Percentiles rank a stretch among this genome's conserved stretches.
phyloP scores from a whole-genome alignment of 1,284 basidiomycete species.

The Salmacisia buchloeana region DNA sequence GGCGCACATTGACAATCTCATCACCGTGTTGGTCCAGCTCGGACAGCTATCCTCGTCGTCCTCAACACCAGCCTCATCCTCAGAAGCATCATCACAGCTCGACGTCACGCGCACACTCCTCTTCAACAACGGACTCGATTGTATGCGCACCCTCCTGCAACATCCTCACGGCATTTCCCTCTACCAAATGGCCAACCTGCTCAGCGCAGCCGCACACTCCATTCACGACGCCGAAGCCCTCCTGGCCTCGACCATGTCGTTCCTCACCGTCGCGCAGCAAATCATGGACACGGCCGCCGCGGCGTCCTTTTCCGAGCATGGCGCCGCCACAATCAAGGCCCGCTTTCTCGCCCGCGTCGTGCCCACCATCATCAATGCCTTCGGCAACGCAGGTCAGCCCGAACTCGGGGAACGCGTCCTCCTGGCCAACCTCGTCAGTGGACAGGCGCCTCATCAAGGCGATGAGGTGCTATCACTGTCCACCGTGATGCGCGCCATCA shows the following conservation, averaged over 20 bases:
- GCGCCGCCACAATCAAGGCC: too few species aligned
- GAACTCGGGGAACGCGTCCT: neutral
- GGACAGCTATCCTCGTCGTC: too few species aligned
- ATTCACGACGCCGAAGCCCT: neutral
- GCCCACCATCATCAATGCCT: neutral
- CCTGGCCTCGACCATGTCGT: neutral
- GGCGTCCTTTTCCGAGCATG: too few species aligned
- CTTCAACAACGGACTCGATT: too few species aligned
- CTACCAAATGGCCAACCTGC: neutral
- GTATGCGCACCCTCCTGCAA: too few species aligned
- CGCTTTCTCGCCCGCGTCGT: neutral
- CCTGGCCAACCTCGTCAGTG: neutral
- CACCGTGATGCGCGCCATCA: neutral
- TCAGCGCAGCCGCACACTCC: neutral
- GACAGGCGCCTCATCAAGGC: neutral
- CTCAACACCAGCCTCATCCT: too few species aligned
- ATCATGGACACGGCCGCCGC: too few species aligned
- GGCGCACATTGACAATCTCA: too few species aligned
- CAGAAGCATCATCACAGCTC: too few species aligned
- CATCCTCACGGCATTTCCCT: too few species aligned
- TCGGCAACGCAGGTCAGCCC: neutral
- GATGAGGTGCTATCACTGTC: neutral
- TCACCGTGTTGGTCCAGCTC: too few species aligned
- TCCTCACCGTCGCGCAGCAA: neutral
- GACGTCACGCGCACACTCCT: too few species aligned